Percentiles rank a stretch among this genome's conserved stretches.
These are phyloP conservation scores for Epichloe bromicola DNA, from an alignment of 2,329 filamentous ascomycete genomes.

Conservation along the genomic window DNA sequence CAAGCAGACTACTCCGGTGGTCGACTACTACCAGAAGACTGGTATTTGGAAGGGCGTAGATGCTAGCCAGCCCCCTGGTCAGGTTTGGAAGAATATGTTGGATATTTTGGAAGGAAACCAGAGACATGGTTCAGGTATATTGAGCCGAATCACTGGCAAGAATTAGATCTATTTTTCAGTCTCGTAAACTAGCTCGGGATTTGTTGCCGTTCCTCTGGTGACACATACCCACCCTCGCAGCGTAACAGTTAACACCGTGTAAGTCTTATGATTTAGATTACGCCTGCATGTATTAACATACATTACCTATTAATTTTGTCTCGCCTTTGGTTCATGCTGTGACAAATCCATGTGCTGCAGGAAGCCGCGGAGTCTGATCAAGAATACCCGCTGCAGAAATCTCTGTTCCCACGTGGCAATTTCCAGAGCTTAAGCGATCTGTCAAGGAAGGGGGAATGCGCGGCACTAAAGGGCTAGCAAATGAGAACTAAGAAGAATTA, in stretches of 20 bases:
- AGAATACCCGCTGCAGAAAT: background rate
- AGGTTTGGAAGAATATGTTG: slow-evolving; percentile 90
- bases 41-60: slow-evolving; percentile 95
- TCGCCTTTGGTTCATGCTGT: background rate
- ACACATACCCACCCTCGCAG: background rate
- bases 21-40: slow-evolving; percentile 92
- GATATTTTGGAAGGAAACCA: slow-evolving; percentile 58
- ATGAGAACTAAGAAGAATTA: background rate
- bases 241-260: background rate
- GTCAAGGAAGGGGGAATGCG: too few relatives aligned
- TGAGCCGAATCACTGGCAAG: slow-evolving; percentile 22
- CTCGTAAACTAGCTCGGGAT: background rate
- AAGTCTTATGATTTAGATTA: slow-evolving; percentile 5
- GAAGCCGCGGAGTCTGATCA: too few relatives aligned
- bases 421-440: too few relatives aligned
- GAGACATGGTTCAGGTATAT: slow-evolving; percentile 24
- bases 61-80: slow-evolving; percentile 86
- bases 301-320: background rate
- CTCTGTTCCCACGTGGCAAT: too few relatives aligned
- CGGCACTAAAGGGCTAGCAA: background rate
- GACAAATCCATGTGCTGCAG: background rate
- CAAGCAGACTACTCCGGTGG: slow-evolving; percentile 82
- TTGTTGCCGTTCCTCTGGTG: background rate
- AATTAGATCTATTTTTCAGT: slow-evolving; percentile 10
- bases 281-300: slow-evolving; percentile 8